Evolutionary conservation across 2,329 filamentous ascomycete genomes (phyloP).

Genomic region (Calonectria crousiana): DNA sequence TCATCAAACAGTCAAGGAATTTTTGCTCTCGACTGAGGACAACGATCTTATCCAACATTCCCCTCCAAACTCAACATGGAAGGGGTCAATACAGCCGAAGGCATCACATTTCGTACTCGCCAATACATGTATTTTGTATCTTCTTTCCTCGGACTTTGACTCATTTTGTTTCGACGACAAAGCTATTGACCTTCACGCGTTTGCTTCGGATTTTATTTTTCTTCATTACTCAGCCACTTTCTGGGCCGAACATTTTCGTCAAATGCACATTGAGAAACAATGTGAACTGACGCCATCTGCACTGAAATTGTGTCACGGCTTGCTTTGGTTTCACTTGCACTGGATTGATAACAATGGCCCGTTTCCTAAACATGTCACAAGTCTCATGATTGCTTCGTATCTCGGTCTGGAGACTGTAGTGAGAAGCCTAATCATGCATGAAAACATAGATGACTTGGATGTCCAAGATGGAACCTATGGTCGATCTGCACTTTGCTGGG

Average conservation of each 20-base stretch:
- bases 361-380: not conserved
- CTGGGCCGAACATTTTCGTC: conserved; percentile 17
- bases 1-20: conserved; percentile 41
- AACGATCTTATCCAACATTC: no score
- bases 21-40: conserved; percentile 20
- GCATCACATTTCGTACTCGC: conserved; percentile 30
- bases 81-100: conserved; percentile 17
- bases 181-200: no score
- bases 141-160: conserved; percentile 20
- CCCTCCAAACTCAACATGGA: conserved; percentile 20
- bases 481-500: not conserved
- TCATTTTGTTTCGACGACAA: not conserved
- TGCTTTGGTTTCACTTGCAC: not conserved
- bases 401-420: not conserved
- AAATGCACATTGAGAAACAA: not conserved
- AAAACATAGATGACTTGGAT: not conserved
- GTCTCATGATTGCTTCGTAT: not conserved
- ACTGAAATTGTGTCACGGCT: not conserved
- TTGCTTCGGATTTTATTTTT: not conserved
- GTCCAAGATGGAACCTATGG: not conserved
- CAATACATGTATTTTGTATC: conserved; percentile 28
- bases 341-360: not conserved
- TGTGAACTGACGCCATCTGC: not conserved
- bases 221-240: conserved; percentile 23
- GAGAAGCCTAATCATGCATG: not conserved